These are phyloP conservation scores for Magnolia officinalis DNA, from an alignment of 164 flowering plant species.

Conservation along the genomic window DNA sequence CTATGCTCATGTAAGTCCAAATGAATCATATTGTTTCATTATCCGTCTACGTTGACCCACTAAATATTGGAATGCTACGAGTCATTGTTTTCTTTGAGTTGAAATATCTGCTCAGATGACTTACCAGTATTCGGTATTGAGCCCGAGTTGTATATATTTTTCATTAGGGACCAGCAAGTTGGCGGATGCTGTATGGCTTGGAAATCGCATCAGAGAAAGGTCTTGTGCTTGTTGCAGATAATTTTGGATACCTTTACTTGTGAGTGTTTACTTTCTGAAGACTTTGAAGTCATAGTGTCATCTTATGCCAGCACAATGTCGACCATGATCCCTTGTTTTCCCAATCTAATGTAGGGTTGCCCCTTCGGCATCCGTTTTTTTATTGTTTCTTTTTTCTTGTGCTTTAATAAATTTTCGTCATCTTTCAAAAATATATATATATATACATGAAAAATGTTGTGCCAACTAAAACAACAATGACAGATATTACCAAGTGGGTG, in stretches of 20 bases:
- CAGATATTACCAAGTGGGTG: too few relatives aligned
- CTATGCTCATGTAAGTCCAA: neutral
- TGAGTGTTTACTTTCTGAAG: constrained; percentile 29
- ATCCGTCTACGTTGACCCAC: neutral
- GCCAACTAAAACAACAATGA: too few relatives aligned
- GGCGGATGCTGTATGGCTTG: constrained; percentile 97
- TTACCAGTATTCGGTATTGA: neutral
- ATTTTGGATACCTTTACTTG: constrained; percentile 74
- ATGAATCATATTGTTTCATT: too few relatives aligned
- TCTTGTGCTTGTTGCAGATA: constrained; percentile 82
- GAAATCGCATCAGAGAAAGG: constrained; percentile 70
- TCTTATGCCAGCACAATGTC: too few relatives aligned
- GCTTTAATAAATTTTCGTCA: too few relatives aligned
- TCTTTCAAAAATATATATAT: too few relatives aligned
- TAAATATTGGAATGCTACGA: neutral
- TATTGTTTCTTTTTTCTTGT: too few relatives aligned
- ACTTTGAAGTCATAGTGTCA: too few relatives aligned
- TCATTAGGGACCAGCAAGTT: constrained; percentile 67
- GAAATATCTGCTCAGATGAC: neutral
- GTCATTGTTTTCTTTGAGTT: neutral
- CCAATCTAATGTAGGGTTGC: too few relatives aligned
- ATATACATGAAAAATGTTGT: too few relatives aligned
- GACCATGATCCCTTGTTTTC: too few relatives aligned
- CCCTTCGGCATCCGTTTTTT: too few relatives aligned
- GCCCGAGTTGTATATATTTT: constrained; percentile 6